Conservation (phyloP, 331 rosid genomes). For the Quercus phellos region DNA sequence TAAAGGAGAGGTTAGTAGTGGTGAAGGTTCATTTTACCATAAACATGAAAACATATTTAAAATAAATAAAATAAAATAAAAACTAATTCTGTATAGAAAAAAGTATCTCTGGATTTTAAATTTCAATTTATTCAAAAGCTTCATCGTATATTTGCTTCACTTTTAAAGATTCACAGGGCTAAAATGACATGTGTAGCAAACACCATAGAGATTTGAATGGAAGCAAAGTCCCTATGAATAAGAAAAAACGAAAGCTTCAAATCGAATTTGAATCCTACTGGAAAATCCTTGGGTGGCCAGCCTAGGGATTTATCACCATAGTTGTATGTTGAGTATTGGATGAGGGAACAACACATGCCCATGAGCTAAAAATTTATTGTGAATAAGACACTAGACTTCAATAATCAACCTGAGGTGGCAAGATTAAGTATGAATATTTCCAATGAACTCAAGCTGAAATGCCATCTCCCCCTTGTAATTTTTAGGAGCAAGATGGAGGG, state of each 20-base stretch:
- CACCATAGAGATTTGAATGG: neutral
- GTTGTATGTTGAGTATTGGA: neutral
- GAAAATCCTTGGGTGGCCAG: neutral
- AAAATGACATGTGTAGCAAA: neutral
- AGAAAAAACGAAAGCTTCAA: neutral
- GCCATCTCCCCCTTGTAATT: too few relatives aligned
- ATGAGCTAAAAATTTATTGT: neutral
- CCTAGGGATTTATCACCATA: neutral
- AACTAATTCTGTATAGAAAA: neutral
- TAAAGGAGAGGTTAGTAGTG: neutral
- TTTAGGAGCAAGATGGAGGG: too few relatives aligned
- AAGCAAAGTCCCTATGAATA: neutral
- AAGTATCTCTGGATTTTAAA: neutral
- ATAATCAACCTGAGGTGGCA: neutral
- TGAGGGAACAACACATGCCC: neutral
- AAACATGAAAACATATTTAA: neutral
- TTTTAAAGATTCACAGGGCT: neutral
- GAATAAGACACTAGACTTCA: neutral
- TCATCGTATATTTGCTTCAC: neutral
- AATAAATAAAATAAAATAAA: neutral
- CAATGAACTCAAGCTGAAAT: too few relatives aligned
- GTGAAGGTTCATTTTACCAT: neutral
- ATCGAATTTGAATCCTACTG: neutral
- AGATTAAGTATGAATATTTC: neutral
- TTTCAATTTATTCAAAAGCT: neutral